These are phyloP conservation scores for Phytophthora litchii DNA, from an alignment of 352 stramenopile genomes.

Conservation along the genomic window DNA sequence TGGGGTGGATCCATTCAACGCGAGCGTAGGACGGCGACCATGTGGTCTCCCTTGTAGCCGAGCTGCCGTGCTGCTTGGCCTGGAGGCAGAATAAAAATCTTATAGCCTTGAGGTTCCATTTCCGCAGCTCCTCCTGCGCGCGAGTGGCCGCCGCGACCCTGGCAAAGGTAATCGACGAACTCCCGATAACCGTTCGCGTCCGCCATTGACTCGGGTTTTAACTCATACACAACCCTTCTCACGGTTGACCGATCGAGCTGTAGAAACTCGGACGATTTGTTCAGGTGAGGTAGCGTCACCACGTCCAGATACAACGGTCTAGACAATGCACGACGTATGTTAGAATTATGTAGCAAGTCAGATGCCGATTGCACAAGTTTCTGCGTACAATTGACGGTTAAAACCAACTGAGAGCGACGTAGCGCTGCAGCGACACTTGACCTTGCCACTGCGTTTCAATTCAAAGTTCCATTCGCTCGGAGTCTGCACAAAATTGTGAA, in stretches of 20 bases:
- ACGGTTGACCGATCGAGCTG: conserved; percentile 60
- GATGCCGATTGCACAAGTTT: too few species aligned
- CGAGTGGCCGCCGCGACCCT: conserved; percentile 47
- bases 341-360: too few species aligned
- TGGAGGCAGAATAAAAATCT: conserved; percentile 79
- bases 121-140: conserved; percentile 61
- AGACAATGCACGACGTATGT: conserved; percentile 4
- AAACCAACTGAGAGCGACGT: conserved; percentile 35
- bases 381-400: conserved; percentile 36
- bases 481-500: conserved; percentile 15
- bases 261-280: conserved; percentile 67
- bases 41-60: conserved; percentile 71
- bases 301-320: conserved; percentile 73
- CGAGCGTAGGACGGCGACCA: conserved; percentile 73
- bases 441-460: conserved; percentile 39
- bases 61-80: conserved; percentile 63
- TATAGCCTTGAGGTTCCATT: conserved; percentile 70
- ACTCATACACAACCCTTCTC: conserved; percentile 66
- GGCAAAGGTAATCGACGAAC: conserved; percentile 68
- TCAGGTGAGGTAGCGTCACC: conserved; percentile 62
- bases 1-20: conserved; percentile 9
- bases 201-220: conserved; percentile 57
- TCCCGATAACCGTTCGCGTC: conserved; percentile 66
- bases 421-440: conserved; percentile 44
- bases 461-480: conserved; percentile 48